Evolutionary conservation across 306 rosid species (phyloP).

Genomic region (Quillaja saponaria): DNA sequence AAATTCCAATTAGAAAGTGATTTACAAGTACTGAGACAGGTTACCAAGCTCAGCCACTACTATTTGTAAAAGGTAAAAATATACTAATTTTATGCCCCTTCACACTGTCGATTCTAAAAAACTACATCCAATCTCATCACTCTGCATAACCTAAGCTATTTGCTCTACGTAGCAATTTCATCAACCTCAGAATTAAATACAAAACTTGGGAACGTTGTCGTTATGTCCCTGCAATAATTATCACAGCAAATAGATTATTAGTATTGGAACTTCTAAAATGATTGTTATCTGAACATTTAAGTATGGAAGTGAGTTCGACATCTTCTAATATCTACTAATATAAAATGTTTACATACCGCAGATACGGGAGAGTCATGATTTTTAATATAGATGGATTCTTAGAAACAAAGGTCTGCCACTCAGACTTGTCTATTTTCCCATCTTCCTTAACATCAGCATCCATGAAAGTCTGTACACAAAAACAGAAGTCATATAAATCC

Average conservation of each 20-base stretch:
- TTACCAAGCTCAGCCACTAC: conserved; percentile 16
- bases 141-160: conserved; percentile 20
- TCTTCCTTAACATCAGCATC: conserved; percentile 85
- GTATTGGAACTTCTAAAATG: no score
- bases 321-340: no score
- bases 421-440: conserved; percentile 77
- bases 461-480: conserved; percentile 68
- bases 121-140: conserved; percentile 4
- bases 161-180: conserved; percentile 56
- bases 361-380: conserved; percentile 89
- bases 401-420: conserved; percentile 70
- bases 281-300: background rate
- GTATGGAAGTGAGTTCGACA: background rate
- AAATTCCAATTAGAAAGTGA: conserved; percentile 33
- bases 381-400: conserved; percentile 76
- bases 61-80: no score
- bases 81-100: conserved; percentile 20
- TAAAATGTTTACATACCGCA: conserved; percentile 57
- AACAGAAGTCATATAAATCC: conserved; percentile 14
- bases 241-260: conserved; percentile 8
- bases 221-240: conserved; percentile 72
- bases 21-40: conserved; percentile 36
- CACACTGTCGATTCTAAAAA: conserved; percentile 1
- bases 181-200: conserved; percentile 83
- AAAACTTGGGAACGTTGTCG: conserved; percentile 89